Evolutionary conservation across 371 early-diverging fungal genomes (phyloP), one percentile per base, ranked within the genome.

Genomic region (Circinella minor): DNA sequence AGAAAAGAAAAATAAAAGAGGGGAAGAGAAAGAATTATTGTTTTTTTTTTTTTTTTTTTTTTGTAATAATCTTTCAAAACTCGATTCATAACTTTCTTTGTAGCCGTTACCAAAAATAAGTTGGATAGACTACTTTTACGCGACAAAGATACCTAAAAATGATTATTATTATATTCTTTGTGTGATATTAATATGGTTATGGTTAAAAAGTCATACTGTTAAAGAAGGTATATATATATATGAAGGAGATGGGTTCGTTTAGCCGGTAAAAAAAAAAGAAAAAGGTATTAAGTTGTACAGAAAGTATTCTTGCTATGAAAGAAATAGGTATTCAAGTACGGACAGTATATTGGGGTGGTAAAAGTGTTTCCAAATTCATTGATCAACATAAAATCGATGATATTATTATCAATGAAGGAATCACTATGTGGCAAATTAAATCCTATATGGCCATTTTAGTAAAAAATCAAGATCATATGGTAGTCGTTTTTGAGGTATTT

Each of bases 321-420:
- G 88, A 90, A 66, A 80, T 93, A n/a, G 93, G 93, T 4, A 77
- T 92, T 17, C 91, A 92, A 63, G 86, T 91, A 18, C 86, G 87
- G 61, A 90, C 92, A 0, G 78, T 74, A 4, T 88, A 89, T 65
- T 73, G 82, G 67, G 85, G 87, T 43, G 90, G 90, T 59, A 76
- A 82, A 49, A 78, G 80, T 34, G 82, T 77, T 1, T 82, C 88
- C 0, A 76, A 79, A 37, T 92, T 93, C 73, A 91, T 93, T 61
- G 90, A 89, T 71, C 66, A 81, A 47, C 75, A 81, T 39, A 83
- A 87, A 57, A 87, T 93, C 68, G 76, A 80, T 34, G 88, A 90
- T 70, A 82, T 92, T 13, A 80, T 92, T 63, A 90, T 93, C 70
- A 91, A 92, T 66, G 94, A 93, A 73, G 92, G 86, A 9, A 91